These are phyloP conservation scores for Suillus clintonianus DNA, from an alignment of 768 basidiomycete species.

Conservation along the genomic window DNA sequence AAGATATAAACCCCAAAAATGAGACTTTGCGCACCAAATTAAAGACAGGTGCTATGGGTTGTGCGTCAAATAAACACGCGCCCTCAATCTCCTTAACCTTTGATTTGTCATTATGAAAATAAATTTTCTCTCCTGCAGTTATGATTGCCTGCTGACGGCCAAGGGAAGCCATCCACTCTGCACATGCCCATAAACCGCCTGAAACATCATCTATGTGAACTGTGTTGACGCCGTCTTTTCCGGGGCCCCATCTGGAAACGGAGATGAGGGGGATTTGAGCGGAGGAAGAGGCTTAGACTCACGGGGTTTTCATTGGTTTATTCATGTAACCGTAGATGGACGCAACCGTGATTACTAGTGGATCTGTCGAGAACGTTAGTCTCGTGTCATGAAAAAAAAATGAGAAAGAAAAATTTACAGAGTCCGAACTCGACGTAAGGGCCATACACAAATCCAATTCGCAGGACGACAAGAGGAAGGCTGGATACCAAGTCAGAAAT, in stretches of 20 bases:
- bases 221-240: conserved; percentile 73
- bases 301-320: conserved; percentile 87
- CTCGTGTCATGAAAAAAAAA: conserved; percentile 15
- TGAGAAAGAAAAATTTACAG: conserved; percentile 38
- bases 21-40: conserved; percentile 57
- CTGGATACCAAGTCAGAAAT: conserved; percentile 38
- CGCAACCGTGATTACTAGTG: conserved; percentile 71
- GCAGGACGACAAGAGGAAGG: conserved; percentile 77
- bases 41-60: conserved; percentile 75
- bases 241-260: conserved; percentile 69
- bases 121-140: conserved; percentile 66
- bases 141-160: conserved; percentile 67
- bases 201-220: conserved; percentile 80
- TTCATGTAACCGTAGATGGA: conserved; percentile 82
- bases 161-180: conserved; percentile 68
- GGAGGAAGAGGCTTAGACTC: conserved; percentile 10
- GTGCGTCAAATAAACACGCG: conserved; percentile 54
- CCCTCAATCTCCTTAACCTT: conserved; percentile 66
- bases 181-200: conserved; percentile 74
- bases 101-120: conserved; percentile 67
- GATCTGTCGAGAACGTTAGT: conserved; percentile 44
- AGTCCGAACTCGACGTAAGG: conserved; percentile 76
- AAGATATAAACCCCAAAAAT: neutral
- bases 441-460: conserved; percentile 77
- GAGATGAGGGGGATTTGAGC: conserved; percentile 8